Conservation (phyloP, 495 filamentous ascomycete species). For the Xylaria curta region DNA sequence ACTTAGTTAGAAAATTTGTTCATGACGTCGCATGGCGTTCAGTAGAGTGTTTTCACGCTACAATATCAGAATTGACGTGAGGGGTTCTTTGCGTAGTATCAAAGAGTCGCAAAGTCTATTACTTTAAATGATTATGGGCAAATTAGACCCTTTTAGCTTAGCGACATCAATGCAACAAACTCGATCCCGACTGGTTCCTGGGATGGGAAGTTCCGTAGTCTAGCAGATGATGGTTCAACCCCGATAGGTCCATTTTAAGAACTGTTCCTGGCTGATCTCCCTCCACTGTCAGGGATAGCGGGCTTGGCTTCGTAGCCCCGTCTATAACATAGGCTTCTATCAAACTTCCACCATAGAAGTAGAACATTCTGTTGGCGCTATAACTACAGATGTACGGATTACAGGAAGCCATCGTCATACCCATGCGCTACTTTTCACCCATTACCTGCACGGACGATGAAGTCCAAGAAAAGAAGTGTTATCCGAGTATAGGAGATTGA, state of each 20-base stretch:
- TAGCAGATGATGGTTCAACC: constrained; percentile 11
- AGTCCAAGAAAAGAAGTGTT: not conserved
- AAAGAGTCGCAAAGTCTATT: not conserved
- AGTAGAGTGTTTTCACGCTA: not conserved
- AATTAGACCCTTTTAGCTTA: constrained; percentile 3
- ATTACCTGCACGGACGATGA: not conserved
- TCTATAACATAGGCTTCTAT: constrained; percentile 19
- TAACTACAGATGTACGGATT: not conserved
- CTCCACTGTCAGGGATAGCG: not conserved
- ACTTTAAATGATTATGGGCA: not conserved
- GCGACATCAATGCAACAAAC: not conserved
- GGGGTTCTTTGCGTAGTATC: not conserved
- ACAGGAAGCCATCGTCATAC: not conserved
- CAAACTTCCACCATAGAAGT: not conserved
- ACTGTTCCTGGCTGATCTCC: constrained; percentile 14
- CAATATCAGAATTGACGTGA: not conserved
- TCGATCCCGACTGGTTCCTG: constrained; percentile 1
- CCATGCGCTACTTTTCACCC: not conserved
- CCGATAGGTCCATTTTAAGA: constrained; percentile 24
- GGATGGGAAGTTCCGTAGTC: constrained; percentile 17
- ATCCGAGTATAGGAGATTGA: not conserved
- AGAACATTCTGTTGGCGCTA: not conserved
- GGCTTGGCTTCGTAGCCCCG: not conserved
- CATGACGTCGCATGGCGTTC: constrained; percentile 8
- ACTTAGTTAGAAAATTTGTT: not conserved